Evolutionary conservation across 805 yeast genomes (phyloP), one percentile per base, ranked within the genome.

Genomic region (Myxozyma vanderwaltii): DNA sequence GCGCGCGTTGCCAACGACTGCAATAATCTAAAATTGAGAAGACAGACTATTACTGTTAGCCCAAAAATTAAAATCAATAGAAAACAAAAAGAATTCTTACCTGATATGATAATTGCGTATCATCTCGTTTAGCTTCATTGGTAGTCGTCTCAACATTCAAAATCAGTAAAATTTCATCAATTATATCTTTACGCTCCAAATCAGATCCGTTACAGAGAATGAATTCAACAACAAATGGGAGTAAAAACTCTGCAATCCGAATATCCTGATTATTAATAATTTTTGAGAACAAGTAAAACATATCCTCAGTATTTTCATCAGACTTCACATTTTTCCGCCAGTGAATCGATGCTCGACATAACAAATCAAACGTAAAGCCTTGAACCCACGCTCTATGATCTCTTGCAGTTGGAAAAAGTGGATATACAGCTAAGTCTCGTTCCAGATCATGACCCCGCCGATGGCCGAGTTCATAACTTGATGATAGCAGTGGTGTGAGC

Each of bases 21-120:
- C 91, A 82, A 68, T 91, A 90, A 68, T 94, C 98, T 27, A 91
- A 74, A 2, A 91, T 83, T 41, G 84, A 83, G 67, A 94, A 90
- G 0, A 91, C 80, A 0, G 90, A 54, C 60, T 62, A 43, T 6
- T 4, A 27, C 15, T 47, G 15, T 24, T 35, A 35, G 38, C 13
- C 38, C 36, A 35, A 35, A 35, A 13, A 35, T 35, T 13, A 3
- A 35, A 35, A 35, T 35, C 2, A 35, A 3, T 4, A 17, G 38
- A 35, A 3, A 17, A 35, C 38, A 4, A n/a, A n/a, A n/a, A 24
- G 27, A 13, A 39, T 7, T 1, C 36, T 4, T 48, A 59, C 77
- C 59, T 88, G 88, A 67, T 83, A 88, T 64, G 90, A 86, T 45
- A 82, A 74, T 65, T 82, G 83, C 59, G 87, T 70, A 59, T 53